Evolutionary conservation across 1,139 yeast genomes (phyloP).

Genomic region (Yamadazyma triangularis): DNA sequence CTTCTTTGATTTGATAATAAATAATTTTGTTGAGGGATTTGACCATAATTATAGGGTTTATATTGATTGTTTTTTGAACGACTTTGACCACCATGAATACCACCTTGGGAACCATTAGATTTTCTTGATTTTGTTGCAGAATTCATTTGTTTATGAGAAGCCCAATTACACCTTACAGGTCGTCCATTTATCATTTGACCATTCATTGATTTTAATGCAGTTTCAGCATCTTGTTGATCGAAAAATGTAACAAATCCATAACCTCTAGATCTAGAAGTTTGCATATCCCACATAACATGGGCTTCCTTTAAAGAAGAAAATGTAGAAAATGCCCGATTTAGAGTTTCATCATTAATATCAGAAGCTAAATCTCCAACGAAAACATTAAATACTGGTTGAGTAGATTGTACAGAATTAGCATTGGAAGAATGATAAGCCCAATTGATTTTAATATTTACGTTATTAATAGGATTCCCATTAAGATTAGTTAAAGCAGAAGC

Average conservation of each 20-base stretch:
- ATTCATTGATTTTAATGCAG: slow-evolving; percentile 70
- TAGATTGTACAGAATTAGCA: slow-evolving; percentile 41
- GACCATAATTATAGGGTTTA: background rate
- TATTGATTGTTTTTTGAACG: background rate
- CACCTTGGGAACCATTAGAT: background rate
- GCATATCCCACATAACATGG: slow-evolving; percentile 98
- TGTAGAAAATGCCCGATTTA: slow-evolving; percentile 54
- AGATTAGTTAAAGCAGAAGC: slow-evolving; percentile 56
- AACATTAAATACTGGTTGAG: slow-evolving; percentile 55
- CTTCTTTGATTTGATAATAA: background rate
- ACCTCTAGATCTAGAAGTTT: slow-evolving; percentile 85
- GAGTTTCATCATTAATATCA: slow-evolving; percentile 76
- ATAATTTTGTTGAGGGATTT: background rate
- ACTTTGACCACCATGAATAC: background rate
- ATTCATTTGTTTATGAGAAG: slow-evolving; percentile 58
- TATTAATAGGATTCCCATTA: slow-evolving; percentile 52
- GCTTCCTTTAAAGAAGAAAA: slow-evolving; percentile 72
- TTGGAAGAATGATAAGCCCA: slow-evolving; percentile 77
- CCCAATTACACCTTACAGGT: slow-evolving; percentile 84
- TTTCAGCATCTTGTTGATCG: slow-evolving; percentile 64
- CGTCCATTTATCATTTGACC: slow-evolving; percentile 72
- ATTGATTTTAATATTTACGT: slow-evolving; percentile 58
- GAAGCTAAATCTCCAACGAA: slow-evolving; percentile 86
- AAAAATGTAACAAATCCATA: slow-evolving; percentile 88
- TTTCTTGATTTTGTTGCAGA: slow-evolving; percentile 2